Evolutionary conservation across 2,329 filamentous ascomycete species (phyloP).

Genomic region (Epichloe gansuensis): DNA sequence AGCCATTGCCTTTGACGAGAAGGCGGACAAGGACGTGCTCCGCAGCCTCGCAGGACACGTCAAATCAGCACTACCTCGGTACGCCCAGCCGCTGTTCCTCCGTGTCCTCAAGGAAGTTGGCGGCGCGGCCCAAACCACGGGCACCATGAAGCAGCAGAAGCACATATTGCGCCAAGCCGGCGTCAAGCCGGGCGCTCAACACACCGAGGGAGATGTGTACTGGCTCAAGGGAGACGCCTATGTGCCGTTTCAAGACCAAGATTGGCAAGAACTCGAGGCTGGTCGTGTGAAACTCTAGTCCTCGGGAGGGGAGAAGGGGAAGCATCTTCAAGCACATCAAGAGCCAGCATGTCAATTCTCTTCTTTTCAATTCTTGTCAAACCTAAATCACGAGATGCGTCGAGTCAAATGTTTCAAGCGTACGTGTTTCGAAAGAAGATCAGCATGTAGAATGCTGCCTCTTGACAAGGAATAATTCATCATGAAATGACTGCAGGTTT

Average conservation of each 20-base stretch:
- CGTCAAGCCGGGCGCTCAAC: slow-evolving; percentile 42
- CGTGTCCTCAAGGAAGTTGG: slow-evolving; percentile 45
- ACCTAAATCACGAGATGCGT: background rate
- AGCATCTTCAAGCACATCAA: background rate
- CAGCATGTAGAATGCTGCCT: background rate
- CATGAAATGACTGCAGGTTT: background rate
- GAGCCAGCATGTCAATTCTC: background rate
- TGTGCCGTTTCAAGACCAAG: slow-evolving; percentile 47
- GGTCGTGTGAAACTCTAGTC: slow-evolving; percentile 57
- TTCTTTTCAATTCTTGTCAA: no score
- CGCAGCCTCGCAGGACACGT: slow-evolving; percentile 49
- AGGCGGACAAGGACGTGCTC: slow-evolving; percentile 33
- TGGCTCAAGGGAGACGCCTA: slow-evolving; percentile 59
- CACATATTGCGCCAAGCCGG: slow-evolving; percentile 57
- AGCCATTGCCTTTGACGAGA: slow-evolving; percentile 48
- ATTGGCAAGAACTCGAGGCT: slow-evolving; percentile 56
- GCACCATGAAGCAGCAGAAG: slow-evolving; percentile 86
- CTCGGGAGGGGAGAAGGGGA: background rate
- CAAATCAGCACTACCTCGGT: slow-evolving; percentile 48
- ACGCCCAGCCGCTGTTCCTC: slow-evolving; percentile 67
- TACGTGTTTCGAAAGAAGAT: background rate
- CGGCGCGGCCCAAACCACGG: slow-evolving; percentile 52
- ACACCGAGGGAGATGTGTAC: slow-evolving; percentile 34
- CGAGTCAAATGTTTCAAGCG: background rate
- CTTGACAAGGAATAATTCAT: background rate